Evolutionary conservation across 306 rosid species (phyloP).

Genomic region (Delonix regia): DNA sequence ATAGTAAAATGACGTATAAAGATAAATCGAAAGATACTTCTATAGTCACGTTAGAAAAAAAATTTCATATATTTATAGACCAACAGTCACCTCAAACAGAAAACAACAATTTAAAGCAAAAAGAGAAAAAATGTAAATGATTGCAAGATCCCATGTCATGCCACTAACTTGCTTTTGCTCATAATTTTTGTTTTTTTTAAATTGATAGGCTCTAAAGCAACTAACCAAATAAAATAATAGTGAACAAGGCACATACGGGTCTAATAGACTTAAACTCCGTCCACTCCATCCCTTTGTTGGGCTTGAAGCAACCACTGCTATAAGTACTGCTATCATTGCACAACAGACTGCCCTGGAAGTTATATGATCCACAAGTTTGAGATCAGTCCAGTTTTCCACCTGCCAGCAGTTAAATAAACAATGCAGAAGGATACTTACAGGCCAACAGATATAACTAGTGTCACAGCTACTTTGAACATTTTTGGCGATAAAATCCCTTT

Average conservation of each 20-base stretch:
- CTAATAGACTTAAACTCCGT: conserved; percentile 92
- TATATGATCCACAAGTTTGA: conserved; percentile 27
- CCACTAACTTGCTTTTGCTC: not conserved
- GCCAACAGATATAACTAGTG: conserved; percentile 87
- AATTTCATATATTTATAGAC: conserved; percentile 1
- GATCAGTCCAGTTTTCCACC: conserved; percentile 34
- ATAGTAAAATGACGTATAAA: conserved; percentile 20
- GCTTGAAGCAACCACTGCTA: conserved; percentile 96
- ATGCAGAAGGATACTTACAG: conserved; percentile 60
- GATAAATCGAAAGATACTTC: not conserved
- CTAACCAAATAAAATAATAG: conserved; percentile 30
- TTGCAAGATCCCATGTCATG: conserved; percentile 8
- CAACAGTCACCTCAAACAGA: conserved; percentile 33
- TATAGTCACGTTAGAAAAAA: conserved; percentile 1
- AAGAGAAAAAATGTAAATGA: not conserved
- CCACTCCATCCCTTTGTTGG: conserved; percentile 99
- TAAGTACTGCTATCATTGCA: conserved; percentile 76
- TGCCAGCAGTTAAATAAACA: conserved; percentile 23
- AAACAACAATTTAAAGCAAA: not conserved
- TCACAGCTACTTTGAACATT: conserved; percentile 92
- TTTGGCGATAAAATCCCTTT: conserved; percentile 86
- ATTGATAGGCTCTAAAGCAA: conserved; percentile 20
- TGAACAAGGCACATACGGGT: conserved; percentile 73
- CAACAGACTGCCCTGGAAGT: conserved; percentile 75
- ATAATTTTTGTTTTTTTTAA: conserved; percentile 5